Evolutionary conservation across 2,329 filamentous ascomycete genomes (phyloP).

Genomic region (Ascochyta koolunga): DNA sequence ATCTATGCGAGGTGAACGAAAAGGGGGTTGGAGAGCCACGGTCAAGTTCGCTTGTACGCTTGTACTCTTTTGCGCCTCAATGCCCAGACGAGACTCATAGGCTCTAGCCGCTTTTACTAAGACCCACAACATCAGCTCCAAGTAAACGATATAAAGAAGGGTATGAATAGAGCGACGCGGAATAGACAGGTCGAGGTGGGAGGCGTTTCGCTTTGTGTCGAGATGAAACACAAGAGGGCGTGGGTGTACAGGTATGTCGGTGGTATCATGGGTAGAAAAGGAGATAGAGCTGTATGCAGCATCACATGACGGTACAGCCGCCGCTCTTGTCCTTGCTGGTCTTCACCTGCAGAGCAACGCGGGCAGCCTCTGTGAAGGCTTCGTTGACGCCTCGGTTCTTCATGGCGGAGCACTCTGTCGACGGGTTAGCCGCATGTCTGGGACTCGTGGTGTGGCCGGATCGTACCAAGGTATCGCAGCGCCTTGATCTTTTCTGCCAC

Average conservation of each 20-base stretch:
- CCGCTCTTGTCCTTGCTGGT: conserved; percentile 55
- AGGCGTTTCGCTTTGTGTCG: conserved; percentile 5
- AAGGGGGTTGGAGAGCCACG: not conserved
- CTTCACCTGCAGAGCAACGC: conserved; percentile 76
- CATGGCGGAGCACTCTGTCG: conserved; percentile 92
- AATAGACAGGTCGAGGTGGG: not conserved
- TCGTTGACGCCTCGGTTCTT: conserved; percentile 98
- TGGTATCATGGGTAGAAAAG: not conserved
- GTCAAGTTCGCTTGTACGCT: not conserved
- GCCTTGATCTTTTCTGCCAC: conserved; percentile 92
- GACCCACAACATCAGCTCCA: conserved; percentile 10
- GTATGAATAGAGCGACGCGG: conserved; percentile 17
- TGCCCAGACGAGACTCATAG: not conserved
- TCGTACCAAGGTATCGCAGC: conserved; percentile 80
- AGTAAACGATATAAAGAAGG: conserved; percentile 15
- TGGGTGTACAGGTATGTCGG: not conserved
- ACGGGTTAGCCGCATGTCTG: conserved; percentile 11
- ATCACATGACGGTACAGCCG: conserved; percentile 47
- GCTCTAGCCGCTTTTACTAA: not conserved
- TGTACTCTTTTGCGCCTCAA: not conserved
- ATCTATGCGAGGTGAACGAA: conserved; percentile 17
- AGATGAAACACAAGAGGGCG: not conserved
- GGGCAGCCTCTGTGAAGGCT: conserved; percentile 95
- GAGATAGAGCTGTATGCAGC: conserved; percentile 11
- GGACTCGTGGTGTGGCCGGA: no score